These are phyloP conservation scores for Tetrahymena borealis DNA, from an alignment of 73 alveolate genomes.

Conservation along the genomic window DNA sequence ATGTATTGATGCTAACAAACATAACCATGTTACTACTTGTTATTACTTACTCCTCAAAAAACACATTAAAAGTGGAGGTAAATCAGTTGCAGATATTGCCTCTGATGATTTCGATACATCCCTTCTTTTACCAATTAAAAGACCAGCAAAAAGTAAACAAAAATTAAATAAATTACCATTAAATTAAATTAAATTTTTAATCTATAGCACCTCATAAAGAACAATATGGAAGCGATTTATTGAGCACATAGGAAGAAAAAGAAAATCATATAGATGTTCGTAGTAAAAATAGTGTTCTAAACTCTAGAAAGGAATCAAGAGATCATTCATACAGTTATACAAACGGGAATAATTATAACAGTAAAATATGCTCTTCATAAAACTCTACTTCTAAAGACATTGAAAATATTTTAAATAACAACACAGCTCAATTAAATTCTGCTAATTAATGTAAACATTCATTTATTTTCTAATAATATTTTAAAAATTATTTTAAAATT, in stretches of 20 bases:
- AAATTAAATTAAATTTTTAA: background rate
- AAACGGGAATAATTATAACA: background rate
- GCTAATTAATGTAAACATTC: background rate
- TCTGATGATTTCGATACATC: constrained; percentile 14
- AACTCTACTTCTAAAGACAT: background rate
- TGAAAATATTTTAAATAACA: background rate
- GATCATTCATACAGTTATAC: background rate
- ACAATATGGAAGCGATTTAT: background rate
- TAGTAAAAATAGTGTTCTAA: background rate
- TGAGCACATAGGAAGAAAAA: background rate
- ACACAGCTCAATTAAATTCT: background rate
- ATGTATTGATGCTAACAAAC: constrained; percentile 79
- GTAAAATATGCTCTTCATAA: background rate
- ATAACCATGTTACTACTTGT: constrained; percentile 83
- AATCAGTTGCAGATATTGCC: constrained; percentile 34
- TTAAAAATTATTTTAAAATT: background rate
- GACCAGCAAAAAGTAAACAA: constrained; percentile 20
- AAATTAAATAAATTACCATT: background rate
- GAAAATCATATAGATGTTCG: background rate
- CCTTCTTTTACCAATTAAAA: constrained; percentile 5
- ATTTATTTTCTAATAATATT: background rate
- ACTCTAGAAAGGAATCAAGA: background rate
- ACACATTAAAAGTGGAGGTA: constrained; percentile 67
- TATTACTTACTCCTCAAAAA: constrained; percentile 81
- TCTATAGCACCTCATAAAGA: background rate